These are phyloP conservation scores for Aegilops tauschii DNA, from an alignment of 176 grass and related monocot species.

Conservation along the genomic window DNA sequence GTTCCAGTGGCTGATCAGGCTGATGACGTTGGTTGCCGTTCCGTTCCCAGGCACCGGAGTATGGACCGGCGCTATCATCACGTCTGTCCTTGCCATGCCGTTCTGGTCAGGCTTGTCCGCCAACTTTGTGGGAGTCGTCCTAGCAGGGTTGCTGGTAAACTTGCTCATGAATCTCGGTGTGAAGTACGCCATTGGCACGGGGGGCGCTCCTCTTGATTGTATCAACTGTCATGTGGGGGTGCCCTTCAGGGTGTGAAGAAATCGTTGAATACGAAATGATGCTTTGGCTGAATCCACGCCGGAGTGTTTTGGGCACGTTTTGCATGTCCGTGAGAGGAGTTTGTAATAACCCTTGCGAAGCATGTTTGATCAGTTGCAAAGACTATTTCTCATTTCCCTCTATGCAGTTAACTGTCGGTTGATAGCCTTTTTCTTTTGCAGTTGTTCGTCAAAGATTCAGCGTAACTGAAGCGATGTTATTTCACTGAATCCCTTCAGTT, in stretches of 20 bases:
- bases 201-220: slow-evolving; percentile 55
- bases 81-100: slow-evolving; percentile 78
- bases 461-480: too few species aligned
- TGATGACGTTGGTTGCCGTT: slow-evolving; percentile 92
- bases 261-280: slow-evolving; percentile 41
- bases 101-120: slow-evolving; percentile 80
- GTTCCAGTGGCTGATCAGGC: slow-evolving; percentile 75
- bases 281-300: neutral
- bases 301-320: too few species aligned
- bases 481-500: too few species aligned
- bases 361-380: too few species aligned
- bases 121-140: slow-evolving; percentile 75
- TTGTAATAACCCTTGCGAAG: too few species aligned
- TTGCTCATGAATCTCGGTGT: slow-evolving; percentile 81
- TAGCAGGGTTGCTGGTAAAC: slow-evolving; percentile 81
- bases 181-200: slow-evolving; percentile 68
- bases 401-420: too few species aligned
- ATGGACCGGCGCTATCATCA: slow-evolving; percentile 81
- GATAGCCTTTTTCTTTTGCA: too few species aligned
- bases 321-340: too few species aligned
- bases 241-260: slow-evolving; percentile 61
- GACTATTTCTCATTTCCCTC: too few species aligned
- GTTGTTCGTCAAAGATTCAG: neutral
- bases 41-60: slow-evolving; percentile 89
- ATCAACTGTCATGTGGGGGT: slow-evolving; percentile 85